These are phyloP conservation scores for Cyclaneusma minus DNA, from an alignment of 2,329 filamentous ascomycete genomes.

Conservation along the genomic window DNA sequence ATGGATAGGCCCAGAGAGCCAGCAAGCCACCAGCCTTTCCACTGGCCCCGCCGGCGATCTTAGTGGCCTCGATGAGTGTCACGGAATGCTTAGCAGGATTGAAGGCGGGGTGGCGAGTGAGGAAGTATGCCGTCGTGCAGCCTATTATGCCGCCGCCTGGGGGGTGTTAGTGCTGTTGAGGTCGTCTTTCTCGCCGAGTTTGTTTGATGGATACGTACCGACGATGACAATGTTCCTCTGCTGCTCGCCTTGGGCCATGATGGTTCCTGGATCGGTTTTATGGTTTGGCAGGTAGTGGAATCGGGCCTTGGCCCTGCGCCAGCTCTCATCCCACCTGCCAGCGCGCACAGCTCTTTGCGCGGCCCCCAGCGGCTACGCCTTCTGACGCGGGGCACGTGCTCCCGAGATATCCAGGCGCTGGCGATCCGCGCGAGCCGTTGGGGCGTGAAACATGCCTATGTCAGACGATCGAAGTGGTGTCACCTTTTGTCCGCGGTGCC, in stretches of 20 bases:
- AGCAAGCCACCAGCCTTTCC: slow-evolving; percentile 89
- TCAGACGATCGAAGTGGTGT: no score
- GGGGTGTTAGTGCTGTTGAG: slow-evolving; percentile 2
- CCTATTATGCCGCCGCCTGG: slow-evolving; percentile 77
- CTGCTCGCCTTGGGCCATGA: slow-evolving; percentile 7
- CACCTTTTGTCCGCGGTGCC: no score
- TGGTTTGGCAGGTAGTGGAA: no score
- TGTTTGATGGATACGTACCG: slow-evolving; percentile 9
- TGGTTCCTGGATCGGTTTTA: no score
- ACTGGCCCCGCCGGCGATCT: slow-evolving; percentile 79
- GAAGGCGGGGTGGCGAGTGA: slow-evolving; percentile 74
- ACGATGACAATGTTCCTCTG: slow-evolving; percentile 18
- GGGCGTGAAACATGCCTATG: no score
- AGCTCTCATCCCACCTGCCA: no score
- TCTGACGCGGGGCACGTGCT: no score
- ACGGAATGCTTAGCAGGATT: slow-evolving; percentile 60
- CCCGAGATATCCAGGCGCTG: no score
- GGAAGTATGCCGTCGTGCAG: slow-evolving; percentile 77
- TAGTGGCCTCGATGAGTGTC: slow-evolving; percentile 72
- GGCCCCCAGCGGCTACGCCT: no score
- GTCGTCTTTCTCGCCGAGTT: neutral
- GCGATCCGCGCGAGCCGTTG: no score
- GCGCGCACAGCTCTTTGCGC: no score
- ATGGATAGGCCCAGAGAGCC: slow-evolving; percentile 82
- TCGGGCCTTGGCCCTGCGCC: no score